Evolutionary conservation across 768 basidiomycete species (phyloP).

Genomic region (Saitozyma podzolica): DNA sequence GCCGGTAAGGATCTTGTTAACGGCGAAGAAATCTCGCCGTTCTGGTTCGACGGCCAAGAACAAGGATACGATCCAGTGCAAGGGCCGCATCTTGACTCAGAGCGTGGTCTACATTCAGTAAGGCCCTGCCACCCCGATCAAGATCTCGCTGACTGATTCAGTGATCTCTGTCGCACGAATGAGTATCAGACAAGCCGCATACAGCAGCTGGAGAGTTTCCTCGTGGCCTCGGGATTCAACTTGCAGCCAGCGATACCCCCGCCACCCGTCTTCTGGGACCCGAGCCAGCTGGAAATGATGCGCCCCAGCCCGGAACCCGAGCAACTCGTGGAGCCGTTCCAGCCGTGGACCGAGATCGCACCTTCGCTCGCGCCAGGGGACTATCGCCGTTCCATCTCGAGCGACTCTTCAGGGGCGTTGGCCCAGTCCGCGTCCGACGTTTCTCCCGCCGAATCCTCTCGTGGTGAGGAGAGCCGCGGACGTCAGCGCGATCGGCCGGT

Average conservation of each 20-base stretch:
- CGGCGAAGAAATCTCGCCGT: constrained; percentile 18
- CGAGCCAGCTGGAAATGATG: constrained; percentile 26
- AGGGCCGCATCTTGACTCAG: constrained; percentile 36
- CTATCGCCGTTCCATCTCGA: too few species aligned
- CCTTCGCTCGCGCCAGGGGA: too few species aligned
- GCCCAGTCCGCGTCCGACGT: too few species aligned
- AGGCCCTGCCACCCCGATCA: constrained; percentile 3
- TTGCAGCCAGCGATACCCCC: constrained; percentile 3
- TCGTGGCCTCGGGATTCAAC: constrained; percentile 6
- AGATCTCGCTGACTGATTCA: constrained; percentile 9
- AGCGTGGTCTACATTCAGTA: constrained; percentile 44
- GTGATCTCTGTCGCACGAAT: constrained; percentile 32
- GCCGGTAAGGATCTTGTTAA: background rate
- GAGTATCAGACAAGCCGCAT: constrained; percentile 30
- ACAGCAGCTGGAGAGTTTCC: constrained; percentile 33
- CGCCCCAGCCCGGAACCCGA: constrained; percentile 39
- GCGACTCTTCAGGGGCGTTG: too few species aligned
- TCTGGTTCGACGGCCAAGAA: constrained; percentile 25
- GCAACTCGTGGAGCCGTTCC: background rate
- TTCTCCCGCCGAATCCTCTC: too few species aligned
- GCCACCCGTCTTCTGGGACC: constrained; percentile 5
- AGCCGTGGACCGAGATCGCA: too few species aligned
- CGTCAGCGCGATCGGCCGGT: too few species aligned
- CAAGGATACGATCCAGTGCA: constrained; percentile 39
- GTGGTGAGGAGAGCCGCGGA: too few species aligned